phyloP scores from a whole-genome alignment of 2,329 filamentous ascomycete genomes.

The Phoma sp. region DNA sequence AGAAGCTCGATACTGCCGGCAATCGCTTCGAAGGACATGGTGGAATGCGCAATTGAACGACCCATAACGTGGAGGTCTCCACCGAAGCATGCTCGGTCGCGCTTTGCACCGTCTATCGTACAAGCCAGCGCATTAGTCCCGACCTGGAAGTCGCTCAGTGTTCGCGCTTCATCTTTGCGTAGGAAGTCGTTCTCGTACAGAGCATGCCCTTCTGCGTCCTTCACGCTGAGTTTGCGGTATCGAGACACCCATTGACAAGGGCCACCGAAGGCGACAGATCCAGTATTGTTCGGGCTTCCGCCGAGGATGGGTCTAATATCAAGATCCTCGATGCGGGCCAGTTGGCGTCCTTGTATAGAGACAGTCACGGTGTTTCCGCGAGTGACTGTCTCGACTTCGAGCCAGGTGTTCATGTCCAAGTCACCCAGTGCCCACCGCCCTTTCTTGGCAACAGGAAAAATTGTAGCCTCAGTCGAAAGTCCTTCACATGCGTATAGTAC shows the following conservation, averaged over 20 bases:
- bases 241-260: conserved; percentile 9
- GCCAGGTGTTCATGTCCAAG: background rate
- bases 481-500: conserved; percentile 14
- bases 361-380: conserved; percentile 1
- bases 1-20: conserved; percentile 10
- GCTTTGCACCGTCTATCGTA: conserved; percentile 16
- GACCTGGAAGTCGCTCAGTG: conserved; percentile 15
- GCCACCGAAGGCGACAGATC: conserved; percentile 17
- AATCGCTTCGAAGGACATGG: conserved; percentile 11
- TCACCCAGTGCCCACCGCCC: conserved; percentile 8
- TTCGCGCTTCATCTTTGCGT: background rate
- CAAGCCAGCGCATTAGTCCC: conserved; percentile 14
- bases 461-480: conserved; percentile 10
- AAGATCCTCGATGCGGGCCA: background rate
- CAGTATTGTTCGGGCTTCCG: conserved; percentile 12
- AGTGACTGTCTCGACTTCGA: conserved; percentile 6
- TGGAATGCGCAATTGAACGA: conserved; percentile 13
- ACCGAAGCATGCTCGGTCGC: conserved; percentile 16
- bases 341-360: background rate
- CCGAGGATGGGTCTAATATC: conserved; percentile 13
- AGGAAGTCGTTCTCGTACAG: conserved; percentile 10
- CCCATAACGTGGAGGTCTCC: conserved; percentile 16
- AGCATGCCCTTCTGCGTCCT: background rate
- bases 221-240: conserved; percentile 10
- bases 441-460: conserved; percentile 12